Evolutionary conservation across 495 filamentous ascomycete genomes (phyloP).

Genomic region (Penicillium robsamsonii): DNA sequence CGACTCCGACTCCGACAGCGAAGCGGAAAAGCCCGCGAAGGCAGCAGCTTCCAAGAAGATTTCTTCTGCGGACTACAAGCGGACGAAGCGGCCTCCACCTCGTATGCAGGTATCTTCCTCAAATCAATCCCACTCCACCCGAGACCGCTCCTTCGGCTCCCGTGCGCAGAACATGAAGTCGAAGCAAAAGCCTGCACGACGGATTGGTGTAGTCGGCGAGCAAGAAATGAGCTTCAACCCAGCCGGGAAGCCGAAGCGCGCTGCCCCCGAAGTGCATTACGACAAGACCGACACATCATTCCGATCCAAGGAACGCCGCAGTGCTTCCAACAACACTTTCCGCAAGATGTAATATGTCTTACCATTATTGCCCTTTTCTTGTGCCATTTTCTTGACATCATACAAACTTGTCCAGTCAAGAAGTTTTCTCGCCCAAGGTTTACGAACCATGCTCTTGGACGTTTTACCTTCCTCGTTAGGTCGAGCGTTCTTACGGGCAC

Average conservation of each 20-base stretch:
- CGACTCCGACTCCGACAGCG: constrained; percentile 43
- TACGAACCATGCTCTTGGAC: not conserved
- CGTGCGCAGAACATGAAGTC: constrained; percentile 54
- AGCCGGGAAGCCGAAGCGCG: constrained; percentile 51
- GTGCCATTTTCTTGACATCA: constrained; percentile 3
- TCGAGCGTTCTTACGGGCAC: not conserved
- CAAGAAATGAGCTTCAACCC: constrained; percentile 83
- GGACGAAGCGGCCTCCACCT: constrained; percentile 52
- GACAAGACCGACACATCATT: constrained; percentile 29
- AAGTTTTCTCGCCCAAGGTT: not conserved
- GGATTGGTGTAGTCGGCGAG: constrained; percentile 70
- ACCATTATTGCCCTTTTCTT: not conserved
- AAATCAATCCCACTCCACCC: constrained; percentile 36
- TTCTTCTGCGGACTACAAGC: constrained; percentile 51
- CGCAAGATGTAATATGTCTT: constrained; percentile 44
- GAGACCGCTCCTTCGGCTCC: constrained; percentile 68
- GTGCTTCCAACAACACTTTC: constrained; percentile 54
- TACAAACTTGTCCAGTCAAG: not conserved
- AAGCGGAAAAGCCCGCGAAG: constrained; percentile 30
- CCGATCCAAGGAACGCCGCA: constrained; percentile 47
- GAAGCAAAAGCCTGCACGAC: constrained; percentile 45
- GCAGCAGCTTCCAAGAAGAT: constrained; percentile 54
- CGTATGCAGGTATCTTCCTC: constrained; percentile 60
- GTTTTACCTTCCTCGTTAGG: not conserved
- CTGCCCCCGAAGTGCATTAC: constrained; percentile 30